Percentiles rank a stretch among this genome's conserved stretches.
phyloP scores from a whole-genome alignment of 768 basidiomycete species.

The Dentipellis fragilis region DNA sequence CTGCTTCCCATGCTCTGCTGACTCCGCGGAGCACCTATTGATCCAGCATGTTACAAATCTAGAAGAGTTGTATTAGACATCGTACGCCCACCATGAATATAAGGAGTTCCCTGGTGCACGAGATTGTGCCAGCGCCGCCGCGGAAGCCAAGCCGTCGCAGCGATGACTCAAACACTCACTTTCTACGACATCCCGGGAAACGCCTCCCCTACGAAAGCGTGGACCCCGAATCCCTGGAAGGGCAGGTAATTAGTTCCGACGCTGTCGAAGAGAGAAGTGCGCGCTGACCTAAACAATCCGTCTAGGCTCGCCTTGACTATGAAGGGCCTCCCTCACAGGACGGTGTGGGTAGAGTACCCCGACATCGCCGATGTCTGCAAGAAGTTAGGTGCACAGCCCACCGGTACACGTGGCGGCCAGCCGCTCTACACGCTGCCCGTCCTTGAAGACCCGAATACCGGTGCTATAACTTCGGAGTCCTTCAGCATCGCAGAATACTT shows the following conservation, averaged over 20 bases:
- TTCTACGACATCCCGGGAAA: conserved; percentile 30
- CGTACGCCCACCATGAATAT: no score
- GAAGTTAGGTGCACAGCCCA: conserved; percentile 26
- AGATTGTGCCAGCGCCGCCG: no score
- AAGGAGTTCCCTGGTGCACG: no score
- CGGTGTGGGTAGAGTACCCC: conserved; percentile 37
- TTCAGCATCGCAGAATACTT: conserved; percentile 38
- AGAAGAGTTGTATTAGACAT: no score
- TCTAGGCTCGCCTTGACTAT: conserved; percentile 24
- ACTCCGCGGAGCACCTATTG: no score
- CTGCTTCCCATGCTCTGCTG: no score
- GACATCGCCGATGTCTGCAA: conserved; percentile 30
- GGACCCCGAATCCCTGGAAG: conserved; percentile 26
- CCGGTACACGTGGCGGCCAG: conserved; percentile 19
- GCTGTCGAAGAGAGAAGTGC: background rate
- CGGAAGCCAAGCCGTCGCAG: background rate
- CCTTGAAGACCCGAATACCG: conserved; percentile 37
- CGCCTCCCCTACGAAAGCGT: conserved; percentile 18
- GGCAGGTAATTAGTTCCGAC: conserved; percentile 15
- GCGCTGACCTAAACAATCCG: background rate
- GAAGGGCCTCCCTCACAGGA: conserved; percentile 31
- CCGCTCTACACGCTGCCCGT: conserved; percentile 37
- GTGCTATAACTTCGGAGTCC: conserved; percentile 30
- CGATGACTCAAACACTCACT: conserved; percentile 17
- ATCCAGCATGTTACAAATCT: no score